Evolutionary conservation across 2,329 filamentous ascomycete species (phyloP), one percentile per base, ranked within the genome.

Genomic region (Pyricularia pennisetigena): DNA sequence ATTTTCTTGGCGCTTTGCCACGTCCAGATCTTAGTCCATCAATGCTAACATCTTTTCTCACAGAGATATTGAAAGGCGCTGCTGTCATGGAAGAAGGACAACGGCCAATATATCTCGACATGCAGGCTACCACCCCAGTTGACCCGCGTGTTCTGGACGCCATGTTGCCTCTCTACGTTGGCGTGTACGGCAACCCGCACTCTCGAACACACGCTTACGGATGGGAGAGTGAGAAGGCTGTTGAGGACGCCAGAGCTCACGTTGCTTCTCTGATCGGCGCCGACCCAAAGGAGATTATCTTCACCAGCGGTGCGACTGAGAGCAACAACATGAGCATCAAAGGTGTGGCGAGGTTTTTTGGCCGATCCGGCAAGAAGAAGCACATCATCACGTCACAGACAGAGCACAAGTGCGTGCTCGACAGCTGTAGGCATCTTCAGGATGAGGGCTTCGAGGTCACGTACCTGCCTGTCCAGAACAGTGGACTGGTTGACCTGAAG

Each of bases 321-420:
- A 97, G 93, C 77, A 99, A 99, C 81, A 99, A 99, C 76, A 99
- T 99, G 95, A 97, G 93, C 79, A 93, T 99, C 82, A 99, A 99
- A 82, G 95, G 95, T 71, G 94, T 99, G 9, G 94, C 95, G 24
- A 87, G 94, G 71, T 99, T 99, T 81, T 97, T 97, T 77, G 93
- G 93, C 72, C 88, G 92, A 69, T 89, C 88, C 2, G 94, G 93
- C 74, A 97, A 97, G 87, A 98, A 98, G 88, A 97, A 91, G 82
- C 95, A 99, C 79, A 94, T 99, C 75, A 93, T 99, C 78, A 99
- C 95, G 28, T 93, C 89, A 57, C 95, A 98, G 82, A 99, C 95
- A 0, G 95, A 99, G 81, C 95, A 99, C 85, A 99, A 99, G 82
- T 99, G 95, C 79, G 95, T 99, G 20, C 85, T 99, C 67, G 95